phyloP scores from a whole-genome alignment of 345 rosid genomes.

The Capsella bursapastoris region DNA sequence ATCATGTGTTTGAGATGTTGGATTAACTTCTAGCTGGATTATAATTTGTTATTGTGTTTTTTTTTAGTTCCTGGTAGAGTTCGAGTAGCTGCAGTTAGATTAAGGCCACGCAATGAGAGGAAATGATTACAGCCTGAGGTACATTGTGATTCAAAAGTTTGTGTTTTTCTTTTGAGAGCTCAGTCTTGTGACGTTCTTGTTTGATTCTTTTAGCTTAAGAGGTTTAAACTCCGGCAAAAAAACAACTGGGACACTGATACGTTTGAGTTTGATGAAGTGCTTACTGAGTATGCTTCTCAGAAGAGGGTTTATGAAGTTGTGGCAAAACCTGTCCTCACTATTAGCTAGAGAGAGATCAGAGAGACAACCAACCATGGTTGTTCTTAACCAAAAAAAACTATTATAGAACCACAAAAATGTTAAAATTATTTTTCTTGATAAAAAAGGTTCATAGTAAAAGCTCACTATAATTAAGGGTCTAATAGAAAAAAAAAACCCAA shows the following conservation, averaged over 20 bases:
- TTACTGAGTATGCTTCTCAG: conserved; percentile 91
- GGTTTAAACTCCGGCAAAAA: conserved; percentile 82
- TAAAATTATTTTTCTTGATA: no score
- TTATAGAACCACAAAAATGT: no score
- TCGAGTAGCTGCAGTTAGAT: conserved; percentile 85
- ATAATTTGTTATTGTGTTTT: conserved; percentile 12
- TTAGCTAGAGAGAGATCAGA: no score
- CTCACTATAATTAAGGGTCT: no score
- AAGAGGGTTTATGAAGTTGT: conserved; percentile 97
- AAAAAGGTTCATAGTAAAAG: no score
- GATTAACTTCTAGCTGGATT: neutral
- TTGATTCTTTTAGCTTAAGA: conserved; percentile 66
- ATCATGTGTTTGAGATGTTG: neutral
- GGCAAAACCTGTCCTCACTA: conserved; percentile 63
- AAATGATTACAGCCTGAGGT: conserved; percentile 91
- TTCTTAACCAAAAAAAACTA: no score
- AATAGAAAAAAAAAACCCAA: no score
- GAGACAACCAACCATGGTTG: no score
- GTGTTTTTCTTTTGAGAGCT: neutral
- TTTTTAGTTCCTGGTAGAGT: conserved; percentile 83
- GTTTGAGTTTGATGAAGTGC: conserved; percentile 94
- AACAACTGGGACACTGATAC: conserved; percentile 98
- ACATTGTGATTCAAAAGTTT: conserved; percentile 11
- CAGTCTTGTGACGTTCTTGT: neutral
- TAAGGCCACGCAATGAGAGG: conserved; percentile 90